Evolutionary conservation across 2,329 filamentous ascomycete genomes (phyloP).

Genomic region (Epichloe brachyelytri): DNA sequence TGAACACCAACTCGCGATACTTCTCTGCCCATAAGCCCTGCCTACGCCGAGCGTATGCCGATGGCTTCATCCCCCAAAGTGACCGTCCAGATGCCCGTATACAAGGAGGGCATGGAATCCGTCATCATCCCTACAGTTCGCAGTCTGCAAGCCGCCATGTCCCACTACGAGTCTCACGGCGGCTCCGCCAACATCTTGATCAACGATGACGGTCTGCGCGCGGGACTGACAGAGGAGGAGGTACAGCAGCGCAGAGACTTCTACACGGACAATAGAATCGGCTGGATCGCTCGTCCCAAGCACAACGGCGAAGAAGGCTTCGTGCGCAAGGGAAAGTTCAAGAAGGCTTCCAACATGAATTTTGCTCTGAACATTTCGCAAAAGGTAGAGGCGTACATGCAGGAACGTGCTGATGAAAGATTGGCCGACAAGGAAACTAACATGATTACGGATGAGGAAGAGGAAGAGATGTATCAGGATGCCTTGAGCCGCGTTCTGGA

Average conservation of each 20-base stretch:
- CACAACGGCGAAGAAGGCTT: slow-evolving; percentile 36
- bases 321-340: slow-evolving; percentile 50
- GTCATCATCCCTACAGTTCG: slow-evolving; percentile 37
- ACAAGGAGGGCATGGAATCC: slow-evolving; percentile 26
- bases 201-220: slow-evolving; percentile 50
- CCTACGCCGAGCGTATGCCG: slow-evolving; percentile 18
- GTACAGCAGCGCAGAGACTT: slow-evolving; percentile 30
- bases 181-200: slow-evolving; percentile 41
- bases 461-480: slow-evolving; percentile 35
- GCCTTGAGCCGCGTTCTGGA: slow-evolving; percentile 36
- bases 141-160: slow-evolving; percentile 35
- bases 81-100: slow-evolving; percentile 24
- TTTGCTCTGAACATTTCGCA: slow-evolving; percentile 50
- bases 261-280: slow-evolving; percentile 35
- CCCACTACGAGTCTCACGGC: slow-evolving; percentile 33
- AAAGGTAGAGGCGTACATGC: slow-evolving; percentile 48
- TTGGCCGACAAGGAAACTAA: slow-evolving; percentile 9
- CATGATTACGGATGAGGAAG: slow-evolving; percentile 14
- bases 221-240: slow-evolving; percentile 29
- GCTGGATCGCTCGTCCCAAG: slow-evolving; percentile 32
- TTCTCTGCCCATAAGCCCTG: slow-evolving; percentile 28
- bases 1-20: slow-evolving; percentile 30
- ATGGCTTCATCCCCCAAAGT: slow-evolving; percentile 23
- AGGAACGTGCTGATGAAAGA: slow-evolving; percentile 14
- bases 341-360: slow-evolving; percentile 68